Conservation (phyloP, 1,139 yeast genomes). For the Lodderomyces margitis region DNA sequence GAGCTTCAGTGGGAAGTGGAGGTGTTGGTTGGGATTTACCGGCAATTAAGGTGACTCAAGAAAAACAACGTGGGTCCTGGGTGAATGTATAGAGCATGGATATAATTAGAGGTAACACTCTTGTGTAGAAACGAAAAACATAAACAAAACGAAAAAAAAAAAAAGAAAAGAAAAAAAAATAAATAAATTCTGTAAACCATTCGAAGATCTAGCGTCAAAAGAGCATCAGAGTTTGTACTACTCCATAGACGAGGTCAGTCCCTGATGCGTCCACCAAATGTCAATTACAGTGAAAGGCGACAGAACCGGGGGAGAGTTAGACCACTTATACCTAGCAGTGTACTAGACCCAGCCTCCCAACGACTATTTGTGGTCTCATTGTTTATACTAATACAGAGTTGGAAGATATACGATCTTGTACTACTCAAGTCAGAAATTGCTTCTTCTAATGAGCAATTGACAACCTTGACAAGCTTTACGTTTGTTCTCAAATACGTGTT, state of each 20-base stretch:
- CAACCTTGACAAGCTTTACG: constrained; percentile 46
- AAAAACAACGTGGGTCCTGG: constrained; percentile 64
- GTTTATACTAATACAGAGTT: constrained; percentile 74
- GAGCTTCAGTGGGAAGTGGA: constrained; percentile 80
- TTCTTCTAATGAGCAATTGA: constrained; percentile 16
- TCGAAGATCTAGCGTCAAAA: not conserved
- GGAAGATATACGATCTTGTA: constrained; percentile 73
- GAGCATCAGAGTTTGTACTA: no score
- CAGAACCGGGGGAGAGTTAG: not conserved
- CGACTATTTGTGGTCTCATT: constrained; percentile 61
- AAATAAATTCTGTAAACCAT: no score
- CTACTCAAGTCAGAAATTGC: constrained; percentile 36
- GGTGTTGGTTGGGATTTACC: constrained; percentile 94
- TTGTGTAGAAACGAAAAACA: not conserved
- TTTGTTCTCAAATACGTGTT: constrained; percentile 70
- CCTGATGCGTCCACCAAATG: not conserved
- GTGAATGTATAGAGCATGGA: constrained; percentile 27
- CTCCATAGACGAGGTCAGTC: not conserved
- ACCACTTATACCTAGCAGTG: constrained; percentile 48
- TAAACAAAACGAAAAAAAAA: constrained; percentile 1
- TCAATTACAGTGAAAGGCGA: constrained; percentile 2
- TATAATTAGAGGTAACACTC: not conserved
- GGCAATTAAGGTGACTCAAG: constrained; percentile 74
- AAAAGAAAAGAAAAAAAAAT: no score
- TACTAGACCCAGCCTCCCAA: constrained; percentile 82